Base-by-base conservation (phyloP, 805 yeast species). In the Metschnikowia santaceciliae region DNA sequence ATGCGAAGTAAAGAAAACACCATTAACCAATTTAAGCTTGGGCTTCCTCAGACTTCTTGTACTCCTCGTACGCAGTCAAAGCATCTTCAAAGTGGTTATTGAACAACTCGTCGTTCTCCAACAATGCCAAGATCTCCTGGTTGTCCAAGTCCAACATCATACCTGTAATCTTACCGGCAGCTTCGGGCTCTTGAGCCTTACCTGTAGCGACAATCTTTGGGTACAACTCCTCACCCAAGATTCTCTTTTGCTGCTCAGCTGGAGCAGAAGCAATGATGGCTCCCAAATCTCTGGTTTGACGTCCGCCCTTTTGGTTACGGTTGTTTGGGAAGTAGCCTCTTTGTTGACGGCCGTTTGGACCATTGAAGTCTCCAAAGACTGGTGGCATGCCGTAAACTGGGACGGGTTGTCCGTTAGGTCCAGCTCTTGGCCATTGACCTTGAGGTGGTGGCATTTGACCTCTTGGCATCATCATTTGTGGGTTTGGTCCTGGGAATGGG, bases 91-190 rank as follows among this genome's bases (percentile, higher is more conserved):
- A 90, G 72, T 90, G 96, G 71, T 84, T 83, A 77, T 85, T 84
- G 79, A 94, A 88, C 62, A 86, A 81, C 63, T 83, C 90, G 59
- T 90, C 96, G 70, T 91, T 94, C 68, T 89, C 95, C 71, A 90
- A 82, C 71, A 92, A 80, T 55, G 87, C 86, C 66, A 91, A 76
- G 64, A 94, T 88, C 77, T 92, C 97, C 66, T 83, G 83, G 75
- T 88, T 88, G 68, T 90, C 95, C 83, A 92, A 84, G 70, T 91
- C 97, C 68, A 94, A 82, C 79, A 94, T 83, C 98, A 94, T 94
- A 79, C 98, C 97, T 60, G 99, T 94, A 71, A 94, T 89, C 80
- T 91, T 92, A 77, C 97, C 96, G 61, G 97, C 97, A 66, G 96
- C 90, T 75, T 90, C 96, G 53, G 86, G 87, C 68, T 90, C 96